Conservation (phyloP, 2,329 filamentous ascomycete genomes). For the Colletotrichum sp. region DNA sequence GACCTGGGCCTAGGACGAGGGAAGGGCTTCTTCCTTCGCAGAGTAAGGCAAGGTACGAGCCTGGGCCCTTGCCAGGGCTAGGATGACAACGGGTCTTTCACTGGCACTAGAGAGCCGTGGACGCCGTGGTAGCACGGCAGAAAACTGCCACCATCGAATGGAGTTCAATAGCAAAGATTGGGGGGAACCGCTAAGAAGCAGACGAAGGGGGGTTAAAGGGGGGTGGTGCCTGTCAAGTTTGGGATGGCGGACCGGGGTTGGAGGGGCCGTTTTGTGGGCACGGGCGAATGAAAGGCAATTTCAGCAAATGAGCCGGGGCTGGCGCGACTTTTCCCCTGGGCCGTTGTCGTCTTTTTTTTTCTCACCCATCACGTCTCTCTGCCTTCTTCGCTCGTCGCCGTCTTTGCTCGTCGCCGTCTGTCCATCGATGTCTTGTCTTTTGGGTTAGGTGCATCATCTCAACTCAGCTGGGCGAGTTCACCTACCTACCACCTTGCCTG, state of each 20-base stretch:
- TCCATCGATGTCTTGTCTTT: neutral
- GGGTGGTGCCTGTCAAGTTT: conserved; percentile 16
- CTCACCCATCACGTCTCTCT: neutral
- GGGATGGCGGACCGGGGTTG: conserved; percentile 9
- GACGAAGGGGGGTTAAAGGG: neutral
- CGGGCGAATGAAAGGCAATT: conserved; percentile 23
- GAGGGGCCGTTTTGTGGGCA: conserved; percentile 6
- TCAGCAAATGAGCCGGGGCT: conserved; percentile 21
- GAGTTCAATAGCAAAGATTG: conserved; percentile 12
- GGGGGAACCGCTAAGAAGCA: neutral
- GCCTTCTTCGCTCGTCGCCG: neutral
- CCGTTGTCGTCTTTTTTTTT: neutral
- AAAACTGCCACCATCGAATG: conserved; percentile 3
- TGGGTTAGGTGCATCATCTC: neutral
- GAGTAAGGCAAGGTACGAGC: neutral
- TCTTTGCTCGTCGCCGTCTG: neutral
- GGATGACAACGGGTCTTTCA: neutral
- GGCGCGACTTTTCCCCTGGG: conserved; percentile 14
- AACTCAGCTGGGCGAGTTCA: neutral
- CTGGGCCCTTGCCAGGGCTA: neutral
- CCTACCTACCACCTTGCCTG: neutral
- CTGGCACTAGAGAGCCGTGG: neutral
- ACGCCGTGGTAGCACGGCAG: neutral
- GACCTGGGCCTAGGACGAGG: neutral
- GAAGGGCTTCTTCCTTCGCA: neutral